These are phyloP conservation scores for Ceratobasidium sp. DNA, from an alignment of 1,284 basidiomycete species.

Conservation along the genomic window DNA sequence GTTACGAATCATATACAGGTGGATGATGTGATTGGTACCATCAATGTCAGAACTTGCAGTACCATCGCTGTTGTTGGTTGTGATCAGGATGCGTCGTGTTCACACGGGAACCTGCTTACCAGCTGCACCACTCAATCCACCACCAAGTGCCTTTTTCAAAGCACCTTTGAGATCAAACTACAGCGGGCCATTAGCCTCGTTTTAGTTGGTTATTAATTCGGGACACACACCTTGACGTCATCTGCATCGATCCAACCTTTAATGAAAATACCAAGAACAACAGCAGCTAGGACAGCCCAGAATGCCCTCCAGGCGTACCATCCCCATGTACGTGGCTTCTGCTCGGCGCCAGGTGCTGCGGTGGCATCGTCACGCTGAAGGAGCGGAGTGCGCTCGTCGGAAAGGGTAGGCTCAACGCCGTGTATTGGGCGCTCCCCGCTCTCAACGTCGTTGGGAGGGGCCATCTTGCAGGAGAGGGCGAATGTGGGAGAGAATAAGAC, in stretches of 20 bases:
- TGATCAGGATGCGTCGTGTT: not conserved
- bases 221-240: constrained; percentile 64
- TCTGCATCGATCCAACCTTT: constrained; percentile 73
- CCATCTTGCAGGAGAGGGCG: not conserved
- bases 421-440: not conserved
- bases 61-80: constrained; percentile 72
- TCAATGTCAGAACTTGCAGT: constrained; percentile 83
- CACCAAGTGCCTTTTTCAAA: constrained; percentile 79
- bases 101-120: constrained; percentile 53
- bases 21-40: constrained; percentile 57
- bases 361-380: not conserved
- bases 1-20: no score
- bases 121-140: constrained; percentile 84
- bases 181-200: not conserved
- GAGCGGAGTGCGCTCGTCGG: constrained; percentile 14
- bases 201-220: not conserved
- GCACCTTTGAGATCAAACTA: constrained; percentile 81
- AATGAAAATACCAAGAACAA: constrained; percentile 54
- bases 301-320: constrained; percentile 37
- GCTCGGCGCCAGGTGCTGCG: not conserved
- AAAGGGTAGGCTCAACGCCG: not conserved
- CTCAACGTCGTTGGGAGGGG: constrained; percentile 20
- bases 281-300: constrained; percentile 16
- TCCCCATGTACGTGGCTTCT: constrained; percentile 7
- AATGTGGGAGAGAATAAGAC: constrained; percentile 11